phyloP scores from a whole-genome alignment of 768 basidiomycete genomes.

The Pilatotrama ljubarskyi region DNA sequence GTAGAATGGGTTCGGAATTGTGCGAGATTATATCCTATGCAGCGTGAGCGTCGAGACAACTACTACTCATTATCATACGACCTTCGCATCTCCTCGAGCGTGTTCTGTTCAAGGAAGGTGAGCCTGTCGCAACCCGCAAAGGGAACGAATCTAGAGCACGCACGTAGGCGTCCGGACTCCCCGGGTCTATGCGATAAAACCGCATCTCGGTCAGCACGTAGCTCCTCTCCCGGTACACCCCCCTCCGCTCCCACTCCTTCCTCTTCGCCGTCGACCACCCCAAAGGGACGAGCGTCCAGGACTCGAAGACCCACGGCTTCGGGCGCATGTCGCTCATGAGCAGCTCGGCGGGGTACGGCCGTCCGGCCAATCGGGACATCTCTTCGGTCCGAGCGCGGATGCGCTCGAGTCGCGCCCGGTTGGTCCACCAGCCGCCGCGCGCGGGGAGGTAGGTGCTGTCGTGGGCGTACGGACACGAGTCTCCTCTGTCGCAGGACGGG shows the following conservation, averaged over 20 bases:
- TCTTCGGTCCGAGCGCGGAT: not conserved
- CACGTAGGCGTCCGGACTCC: not conserved
- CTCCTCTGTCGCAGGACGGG: slow-evolving; percentile 40
- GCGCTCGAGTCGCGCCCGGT: not conserved
- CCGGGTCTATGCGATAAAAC: not conserved
- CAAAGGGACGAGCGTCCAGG: not conserved
- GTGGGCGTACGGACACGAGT: slow-evolving; percentile 50
- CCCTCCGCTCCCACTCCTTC: not conserved
- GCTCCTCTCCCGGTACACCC: not conserved
- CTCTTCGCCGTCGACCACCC: not conserved
- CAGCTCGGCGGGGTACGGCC: not conserved
- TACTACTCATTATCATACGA: too few relatives aligned
- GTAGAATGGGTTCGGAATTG: too few relatives aligned
- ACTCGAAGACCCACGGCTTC: not conserved
- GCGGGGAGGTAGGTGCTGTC: slow-evolving; percentile 43
- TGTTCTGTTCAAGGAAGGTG: too few relatives aligned
- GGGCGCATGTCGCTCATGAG: not conserved
- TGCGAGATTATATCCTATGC: too few relatives aligned
- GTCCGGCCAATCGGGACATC: not conserved
- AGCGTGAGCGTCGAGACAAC: too few relatives aligned
- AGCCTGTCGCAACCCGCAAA: too few relatives aligned
- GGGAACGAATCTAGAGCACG: not conserved
- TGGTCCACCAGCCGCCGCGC: slow-evolving; percentile 51
- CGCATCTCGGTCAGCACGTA: not conserved
- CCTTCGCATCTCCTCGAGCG: too few relatives aligned